Percentiles rank a stretch among this genome's conserved stretches.
phyloP scores from a whole-genome alignment of 179 eudicot genomes.

The Nepenthes alata region DNA sequence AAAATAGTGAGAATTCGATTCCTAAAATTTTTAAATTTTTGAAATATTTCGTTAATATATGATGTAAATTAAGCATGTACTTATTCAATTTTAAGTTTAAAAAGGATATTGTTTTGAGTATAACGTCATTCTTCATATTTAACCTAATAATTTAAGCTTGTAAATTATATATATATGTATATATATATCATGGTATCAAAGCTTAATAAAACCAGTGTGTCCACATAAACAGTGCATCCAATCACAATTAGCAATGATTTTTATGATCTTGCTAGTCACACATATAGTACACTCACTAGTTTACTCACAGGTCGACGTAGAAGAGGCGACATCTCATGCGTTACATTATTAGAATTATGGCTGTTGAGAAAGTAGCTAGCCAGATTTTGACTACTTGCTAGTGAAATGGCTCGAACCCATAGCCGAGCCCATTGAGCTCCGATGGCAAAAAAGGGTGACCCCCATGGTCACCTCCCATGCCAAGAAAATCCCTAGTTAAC shows the following conservation, averaged over 20 bases:
- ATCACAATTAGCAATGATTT: neutral
- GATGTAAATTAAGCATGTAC: no score
- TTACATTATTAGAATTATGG: no score
- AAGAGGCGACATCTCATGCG: neutral
- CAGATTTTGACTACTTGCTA: conserved; percentile 14
- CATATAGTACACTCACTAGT: neutral
- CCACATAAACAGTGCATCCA: neutral
- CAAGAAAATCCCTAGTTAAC: conserved; percentile 73
- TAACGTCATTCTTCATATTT: no score
- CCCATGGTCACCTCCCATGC: conserved; percentile 45
- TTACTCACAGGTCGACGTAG: neutral
- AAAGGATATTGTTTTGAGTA: no score
- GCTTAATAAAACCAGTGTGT: neutral
- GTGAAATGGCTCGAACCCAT: conserved; percentile 55
- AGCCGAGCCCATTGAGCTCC: conserved; percentile 49
- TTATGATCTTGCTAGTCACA: neutral
- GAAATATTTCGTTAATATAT: no score
- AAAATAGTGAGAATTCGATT: no score
- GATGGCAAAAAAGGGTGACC: conserved; percentile 48
- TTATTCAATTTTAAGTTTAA: no score
- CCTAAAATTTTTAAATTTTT: no score
- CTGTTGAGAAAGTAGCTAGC: no score
- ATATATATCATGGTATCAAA: no score
- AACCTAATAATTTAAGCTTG: no score
- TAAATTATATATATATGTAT: no score